A percentile compares a stretch with the other conserved stretches of the same genome.
Conservation (phyloP, 331 rosid genomes). For the Arachis monticola region DNA sequence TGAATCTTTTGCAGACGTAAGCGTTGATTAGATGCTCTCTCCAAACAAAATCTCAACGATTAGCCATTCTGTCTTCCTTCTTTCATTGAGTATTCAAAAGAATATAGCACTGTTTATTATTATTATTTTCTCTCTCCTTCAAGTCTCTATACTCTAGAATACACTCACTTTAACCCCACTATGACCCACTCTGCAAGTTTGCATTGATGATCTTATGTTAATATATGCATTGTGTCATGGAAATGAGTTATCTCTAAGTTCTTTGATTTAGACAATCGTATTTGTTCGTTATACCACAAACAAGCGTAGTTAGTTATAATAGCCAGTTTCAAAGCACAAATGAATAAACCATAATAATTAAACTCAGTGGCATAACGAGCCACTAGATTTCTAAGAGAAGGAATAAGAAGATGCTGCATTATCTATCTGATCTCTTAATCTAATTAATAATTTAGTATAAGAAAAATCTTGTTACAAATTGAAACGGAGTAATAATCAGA, state of each 20-base stretch:
- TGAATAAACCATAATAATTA: not conserved
- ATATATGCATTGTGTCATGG: not conserved
- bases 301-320: not conserved
- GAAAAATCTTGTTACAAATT: not conserved
- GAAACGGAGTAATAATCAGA: not conserved
- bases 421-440: not conserved
- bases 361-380: not conserved
- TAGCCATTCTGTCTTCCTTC: conserved; percentile 1
- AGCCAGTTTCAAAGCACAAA: not conserved
- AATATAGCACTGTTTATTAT: not conserved
- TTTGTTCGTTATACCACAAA: not conserved
- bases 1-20: not conserved
- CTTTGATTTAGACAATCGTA: not conserved
- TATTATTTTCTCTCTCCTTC: not conserved
- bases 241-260: not conserved
- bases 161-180: not conserved
- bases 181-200: not conserved
- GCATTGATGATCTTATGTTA: not conserved
- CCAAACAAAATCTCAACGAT: not conserved
- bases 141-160: not conserved
- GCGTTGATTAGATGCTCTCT: not conserved
- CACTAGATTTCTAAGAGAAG: not conserved
- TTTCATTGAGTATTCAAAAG: not conserved
- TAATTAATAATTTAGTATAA: not conserved
- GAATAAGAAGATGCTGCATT: not conserved